These are phyloP conservation scores for Zygotorulaspora mrakii DNA, from an alignment of 1,139 yeast genomes.

Conservation along the genomic window DNA sequence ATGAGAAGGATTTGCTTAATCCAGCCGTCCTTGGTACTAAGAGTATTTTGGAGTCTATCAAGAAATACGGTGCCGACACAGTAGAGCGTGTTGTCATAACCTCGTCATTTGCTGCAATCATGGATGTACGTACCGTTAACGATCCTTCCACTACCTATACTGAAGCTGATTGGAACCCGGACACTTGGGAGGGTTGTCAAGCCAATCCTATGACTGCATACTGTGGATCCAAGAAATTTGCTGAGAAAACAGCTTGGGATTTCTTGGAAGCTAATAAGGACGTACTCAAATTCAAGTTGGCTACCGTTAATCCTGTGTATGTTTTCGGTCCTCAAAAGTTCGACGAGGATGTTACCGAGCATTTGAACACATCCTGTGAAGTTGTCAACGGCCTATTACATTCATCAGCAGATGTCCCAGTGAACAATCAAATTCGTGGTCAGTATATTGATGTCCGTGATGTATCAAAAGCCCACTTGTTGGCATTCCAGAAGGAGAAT, in stretches of 20 bases:
- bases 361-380: constrained; percentile 39
- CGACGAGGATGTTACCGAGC: constrained; percentile 29
- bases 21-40: constrained; percentile 54
- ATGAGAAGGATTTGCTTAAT: constrained; percentile 40
- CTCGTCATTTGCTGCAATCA: constrained; percentile 52
- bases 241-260: constrained; percentile 54
- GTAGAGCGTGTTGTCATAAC: constrained; percentile 43
- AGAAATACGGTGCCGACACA: constrained; percentile 42
- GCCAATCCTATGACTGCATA: constrained; percentile 40
- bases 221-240: constrained; percentile 47
- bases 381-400: constrained; percentile 30
- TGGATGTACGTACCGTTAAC: constrained; percentile 38
- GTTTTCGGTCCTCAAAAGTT: constrained; percentile 48
- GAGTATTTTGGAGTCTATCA: constrained; percentile 43
- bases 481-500: constrained; percentile 40
- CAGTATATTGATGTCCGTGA: constrained; percentile 50
- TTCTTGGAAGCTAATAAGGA: constrained; percentile 38
- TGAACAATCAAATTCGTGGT: constrained; percentile 7
- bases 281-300: constrained; percentile 42
- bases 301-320: constrained; percentile 47
- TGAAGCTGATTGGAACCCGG: constrained; percentile 42
- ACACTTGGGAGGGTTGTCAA: constrained; percentile 37
- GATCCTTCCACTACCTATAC: constrained; percentile 53
- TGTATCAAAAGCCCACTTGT: constrained; percentile 49
- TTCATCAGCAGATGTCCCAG: constrained; percentile 17